Conservation (phyloP, 2,329 filamentous ascomycete genomes). For the Helotiales sp. region DNA sequence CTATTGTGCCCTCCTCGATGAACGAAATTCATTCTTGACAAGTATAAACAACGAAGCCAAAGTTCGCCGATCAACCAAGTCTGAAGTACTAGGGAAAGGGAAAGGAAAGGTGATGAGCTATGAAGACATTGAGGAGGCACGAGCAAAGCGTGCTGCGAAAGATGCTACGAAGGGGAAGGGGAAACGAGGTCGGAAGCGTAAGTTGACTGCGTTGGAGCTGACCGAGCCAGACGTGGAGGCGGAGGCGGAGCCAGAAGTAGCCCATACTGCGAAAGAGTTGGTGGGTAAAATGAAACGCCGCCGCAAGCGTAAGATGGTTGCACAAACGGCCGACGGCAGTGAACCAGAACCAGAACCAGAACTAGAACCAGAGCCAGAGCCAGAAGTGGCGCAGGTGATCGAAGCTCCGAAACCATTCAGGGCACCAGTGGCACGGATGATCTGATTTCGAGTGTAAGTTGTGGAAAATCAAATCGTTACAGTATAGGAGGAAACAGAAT, state of each 20-base stretch:
- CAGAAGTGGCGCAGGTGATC: slow-evolving; percentile 13
- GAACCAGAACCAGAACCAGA: neutral
- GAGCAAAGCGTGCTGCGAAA: too few species aligned
- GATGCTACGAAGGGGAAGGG: slow-evolving; percentile 24
- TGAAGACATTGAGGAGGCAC: slow-evolving; percentile 37
- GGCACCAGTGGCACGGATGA: slow-evolving; percentile 12
- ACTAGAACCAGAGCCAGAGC: slow-evolving; percentile 15
- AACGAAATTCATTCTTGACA: slow-evolving; percentile 36
- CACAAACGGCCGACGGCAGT: neutral
- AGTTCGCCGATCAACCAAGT: slow-evolving; percentile 27
- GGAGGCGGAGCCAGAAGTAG: slow-evolving; percentile 3
- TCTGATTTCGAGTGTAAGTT: slow-evolving; percentile 3
- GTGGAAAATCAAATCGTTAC: slow-evolving; percentile 2
- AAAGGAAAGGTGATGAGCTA: slow-evolving; percentile 42
- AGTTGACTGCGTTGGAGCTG: slow-evolving; percentile 14
- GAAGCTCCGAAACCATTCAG: slow-evolving; percentile 1
- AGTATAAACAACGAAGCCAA: too few species aligned
- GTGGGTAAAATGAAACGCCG: neutral
- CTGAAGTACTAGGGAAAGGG: slow-evolving; percentile 23
- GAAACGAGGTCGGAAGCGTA: slow-evolving; percentile 28
- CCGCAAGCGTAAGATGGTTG: neutral
- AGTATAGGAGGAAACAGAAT: neutral
- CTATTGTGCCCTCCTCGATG: slow-evolving; percentile 39
- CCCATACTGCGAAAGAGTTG: neutral
- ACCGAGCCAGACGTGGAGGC: slow-evolving; percentile 11